Conservation (phyloP, 768 basidiomycete genomes). For the Tulasnella sp. region DNA sequence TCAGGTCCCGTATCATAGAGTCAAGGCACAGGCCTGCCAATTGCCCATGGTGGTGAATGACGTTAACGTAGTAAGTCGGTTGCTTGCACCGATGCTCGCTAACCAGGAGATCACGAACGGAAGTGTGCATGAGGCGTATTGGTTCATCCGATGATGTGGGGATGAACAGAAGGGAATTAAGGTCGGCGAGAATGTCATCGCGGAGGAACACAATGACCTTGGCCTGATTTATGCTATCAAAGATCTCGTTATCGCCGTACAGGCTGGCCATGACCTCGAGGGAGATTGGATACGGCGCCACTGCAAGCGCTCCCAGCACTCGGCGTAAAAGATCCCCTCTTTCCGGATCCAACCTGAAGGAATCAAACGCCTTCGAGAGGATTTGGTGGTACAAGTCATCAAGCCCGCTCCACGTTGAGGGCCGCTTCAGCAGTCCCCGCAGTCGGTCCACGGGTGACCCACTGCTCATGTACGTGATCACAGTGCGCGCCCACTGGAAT, state of each 20-base stretch:
- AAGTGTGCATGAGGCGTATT: neutral
- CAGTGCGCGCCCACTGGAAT: neutral
- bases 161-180: neutral
- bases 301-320: neutral
- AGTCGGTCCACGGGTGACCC: neutral
- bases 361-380: neutral
- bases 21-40: neutral
- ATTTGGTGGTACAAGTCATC: neutral
- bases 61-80: neutral
- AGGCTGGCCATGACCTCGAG: neutral
- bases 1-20: neutral
- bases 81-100: neutral
- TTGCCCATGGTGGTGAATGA: neutral
- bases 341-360: neutral
- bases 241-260: neutral
- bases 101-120: neutral
- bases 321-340: neutral
- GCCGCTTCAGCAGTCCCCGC: neutral
- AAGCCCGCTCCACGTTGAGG: neutral
- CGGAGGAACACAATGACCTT: neutral
- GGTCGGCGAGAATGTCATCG: neutral
- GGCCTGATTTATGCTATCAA: neutral
- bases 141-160: neutral
- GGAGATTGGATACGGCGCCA: neutral
- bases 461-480: neutral